Evolutionary conservation across 768 basidiomycete species (phyloP), one percentile per base, ranked within the genome.

Genomic region (Porpolomopsis calyptriformis): DNA sequence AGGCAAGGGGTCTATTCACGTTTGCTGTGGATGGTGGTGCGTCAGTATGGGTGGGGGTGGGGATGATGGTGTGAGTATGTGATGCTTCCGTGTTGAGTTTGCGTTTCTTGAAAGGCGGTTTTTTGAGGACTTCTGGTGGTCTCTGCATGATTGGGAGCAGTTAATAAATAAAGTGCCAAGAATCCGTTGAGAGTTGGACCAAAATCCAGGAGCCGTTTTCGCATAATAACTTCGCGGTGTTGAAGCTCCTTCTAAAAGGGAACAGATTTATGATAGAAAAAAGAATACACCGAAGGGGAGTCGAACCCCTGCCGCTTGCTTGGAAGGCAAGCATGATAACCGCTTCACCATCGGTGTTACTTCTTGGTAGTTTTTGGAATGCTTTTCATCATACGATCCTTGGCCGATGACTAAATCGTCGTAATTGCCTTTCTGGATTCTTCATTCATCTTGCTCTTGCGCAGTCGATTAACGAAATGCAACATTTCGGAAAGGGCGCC

Each of bases 261-360:
- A n/a, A n/a, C n/a, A n/a, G n/a, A n/a, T n/a, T n/a, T n/a, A n/a
- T n/a, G n/a, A n/a, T n/a, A n/a, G n/a, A n/a, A 53, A 52, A 54
- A 53, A 52, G 47, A 33, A 51, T 73, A 74, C 72, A 70, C 76
- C 70, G 70, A 77, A 79, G 71, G 78, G 77, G 78, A 80, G 74
- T 80, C 78, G 77, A 80, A 80, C 78, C 78, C 78, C 70, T 78
- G 77, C 78, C 77, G 75, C 76, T 73, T 75, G 73, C 72, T 73
- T 84, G 82, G 82, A 84, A 84, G 82, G 80, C 82, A 84, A 84
- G 83, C 81, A 85, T 85, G 82, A 84, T 85, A 85, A 83, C 83
- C 82, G 73, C 79, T 85, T 85, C 83, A 85, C 83, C 82, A 85
- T 80, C 69, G 68, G 68, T 50, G 49, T 50, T 25, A 9, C 7